Base-by-base conservation (phyloP, 495 filamentous ascomycete genomes). In the Choiromyces venosus region DNA sequence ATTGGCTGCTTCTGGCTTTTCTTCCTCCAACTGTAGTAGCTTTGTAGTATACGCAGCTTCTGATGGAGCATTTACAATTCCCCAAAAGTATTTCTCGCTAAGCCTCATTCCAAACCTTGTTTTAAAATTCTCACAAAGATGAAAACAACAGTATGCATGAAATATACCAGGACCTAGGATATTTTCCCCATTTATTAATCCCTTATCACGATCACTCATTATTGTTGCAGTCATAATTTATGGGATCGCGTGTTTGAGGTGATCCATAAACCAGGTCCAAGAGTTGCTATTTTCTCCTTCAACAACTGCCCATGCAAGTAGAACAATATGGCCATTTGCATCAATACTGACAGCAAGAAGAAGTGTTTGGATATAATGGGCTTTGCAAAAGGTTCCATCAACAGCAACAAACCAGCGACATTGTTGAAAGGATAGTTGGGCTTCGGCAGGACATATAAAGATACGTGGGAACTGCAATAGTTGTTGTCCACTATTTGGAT, bases 201-300 rank as follows among this genome's bases (percentile, higher is more conserved):
- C 56, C 33, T 70, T 76, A 25, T 73, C 39, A n/a, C 71, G 46
- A 29, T 73, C 74, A 56, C 74, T 73, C 0, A 76, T 73, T 35
- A 73, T 38, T 0, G 65, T 73, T 69, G 73, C 35, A 75, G 65
- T n/a, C n/a, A n/a, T n/a, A n/a, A n/a, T n/a, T n/a, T n/a, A n/a
- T n/a, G n/a, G n/a, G n/a, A n/a, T n/a, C 6, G 73, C 65, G 46
- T 0, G 1, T 35, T 37, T 64, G n/a, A 76, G 40, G 61, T 76
- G 65, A 1, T 16, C 19, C 21, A 76, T 52, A 19, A 76, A 76
- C 19, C 65, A 76, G 18, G 12, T 0, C 74, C 70, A 76, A 0
- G 66, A 67, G 4, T 66, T 39, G 9, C 37, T 46, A 65, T 76
- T 76, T 65, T 76, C 74, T 0, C 71, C 56, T 65, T 76, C 71